Conservation (phyloP, 306 rosid species). For the Carpinus fangiana region DNA sequence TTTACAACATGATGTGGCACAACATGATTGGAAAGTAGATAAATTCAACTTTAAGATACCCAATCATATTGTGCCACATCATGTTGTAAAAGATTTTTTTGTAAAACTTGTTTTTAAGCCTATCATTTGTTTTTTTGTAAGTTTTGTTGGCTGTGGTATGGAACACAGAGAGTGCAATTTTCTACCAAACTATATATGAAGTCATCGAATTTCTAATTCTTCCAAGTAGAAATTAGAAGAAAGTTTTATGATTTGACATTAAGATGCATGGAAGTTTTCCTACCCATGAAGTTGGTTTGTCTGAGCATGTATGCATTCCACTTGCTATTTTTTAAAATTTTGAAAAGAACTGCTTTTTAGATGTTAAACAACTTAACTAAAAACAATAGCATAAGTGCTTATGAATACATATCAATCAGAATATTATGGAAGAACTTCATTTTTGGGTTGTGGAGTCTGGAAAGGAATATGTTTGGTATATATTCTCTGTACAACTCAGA, state of each 20-base stretch:
- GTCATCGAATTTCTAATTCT: not conserved
- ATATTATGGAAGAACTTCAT: too few species aligned
- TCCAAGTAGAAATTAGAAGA: not conserved
- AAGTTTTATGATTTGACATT: not conserved
- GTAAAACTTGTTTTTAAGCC: too few species aligned
- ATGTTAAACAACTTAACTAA: not conserved
- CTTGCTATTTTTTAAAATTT: not conserved
- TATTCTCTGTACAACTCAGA: not conserved
- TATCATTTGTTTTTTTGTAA: not conserved
- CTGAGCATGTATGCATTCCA: not conserved
- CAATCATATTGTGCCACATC: too few species aligned
- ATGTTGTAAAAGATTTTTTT: too few species aligned
- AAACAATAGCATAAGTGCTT: not conserved
- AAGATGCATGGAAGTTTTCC: not conserved
- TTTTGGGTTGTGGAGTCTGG: not conserved
- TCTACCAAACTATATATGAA: not conserved
- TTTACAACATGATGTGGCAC: too few species aligned
- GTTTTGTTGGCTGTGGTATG: not conserved
- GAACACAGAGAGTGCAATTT: not conserved
- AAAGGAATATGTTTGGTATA: not conserved
- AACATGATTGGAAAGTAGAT: too few species aligned
- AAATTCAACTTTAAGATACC: too few species aligned
- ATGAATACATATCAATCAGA: too few species aligned
- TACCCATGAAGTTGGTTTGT: conserved; percentile 1
- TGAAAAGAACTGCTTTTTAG: not conserved